These are phyloP conservation scores for Inga leiocalycina DNA, from an alignment of 306 rosid species.

Conservation along the genomic window DNA sequence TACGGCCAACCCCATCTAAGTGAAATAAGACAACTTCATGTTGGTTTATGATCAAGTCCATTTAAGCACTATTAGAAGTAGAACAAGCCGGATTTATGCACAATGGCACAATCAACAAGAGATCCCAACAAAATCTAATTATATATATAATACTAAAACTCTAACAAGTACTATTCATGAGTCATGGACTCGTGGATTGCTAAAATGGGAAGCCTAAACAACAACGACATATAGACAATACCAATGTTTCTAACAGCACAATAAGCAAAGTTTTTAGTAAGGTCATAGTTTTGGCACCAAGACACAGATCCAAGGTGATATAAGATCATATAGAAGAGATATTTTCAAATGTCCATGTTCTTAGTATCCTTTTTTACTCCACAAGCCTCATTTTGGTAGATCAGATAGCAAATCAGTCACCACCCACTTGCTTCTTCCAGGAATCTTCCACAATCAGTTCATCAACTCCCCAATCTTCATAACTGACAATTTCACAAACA, in stretches of 20 bases:
- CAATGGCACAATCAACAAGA: not conserved
- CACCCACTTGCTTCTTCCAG: constrained; percentile 99
- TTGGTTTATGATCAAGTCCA: too few species aligned
- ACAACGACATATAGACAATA: not conserved
- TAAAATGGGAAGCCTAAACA: not conserved
- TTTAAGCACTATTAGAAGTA: too few species aligned
- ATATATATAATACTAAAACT: too few species aligned
- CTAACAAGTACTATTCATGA: not conserved
- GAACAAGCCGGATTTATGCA: not conserved
- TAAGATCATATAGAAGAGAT: not conserved
- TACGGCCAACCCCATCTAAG: too few species aligned
- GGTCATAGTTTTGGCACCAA: not conserved
- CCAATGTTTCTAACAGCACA: not conserved
- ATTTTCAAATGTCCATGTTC: not conserved
- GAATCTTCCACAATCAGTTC: constrained; percentile 97
- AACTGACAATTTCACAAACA: constrained; percentile 49
- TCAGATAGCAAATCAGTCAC: constrained; percentile 48
- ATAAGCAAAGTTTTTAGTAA: not conserved
- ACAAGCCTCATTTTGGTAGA: not conserved
- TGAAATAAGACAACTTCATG: too few species aligned
- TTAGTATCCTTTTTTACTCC: not conserved
- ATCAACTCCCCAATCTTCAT: constrained; percentile 99
- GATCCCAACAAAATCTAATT: not conserved
- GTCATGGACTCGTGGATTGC: not conserved
- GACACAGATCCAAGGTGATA: constrained; percentile 7